A percentile compares a stretch with the other conserved stretches of the same genome.
Evolutionary conservation across 2,329 filamentous ascomycete genomes (phyloP).

Genomic region (Tolypocladium pustulatum): DNA sequence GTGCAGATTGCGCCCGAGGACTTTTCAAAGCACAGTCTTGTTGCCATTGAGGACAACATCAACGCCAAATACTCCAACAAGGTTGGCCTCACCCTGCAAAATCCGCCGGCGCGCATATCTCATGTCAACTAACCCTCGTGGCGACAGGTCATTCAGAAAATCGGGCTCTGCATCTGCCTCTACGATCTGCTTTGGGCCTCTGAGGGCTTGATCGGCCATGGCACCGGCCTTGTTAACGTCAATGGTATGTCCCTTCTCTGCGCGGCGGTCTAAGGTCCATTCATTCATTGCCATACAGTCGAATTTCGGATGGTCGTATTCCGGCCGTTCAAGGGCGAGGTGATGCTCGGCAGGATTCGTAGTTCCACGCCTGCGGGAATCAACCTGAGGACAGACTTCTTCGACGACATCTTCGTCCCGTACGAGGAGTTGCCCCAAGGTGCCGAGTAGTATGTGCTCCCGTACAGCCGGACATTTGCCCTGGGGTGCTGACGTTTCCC

Average conservation of each 20-base stretch:
- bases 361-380: slow-evolving; percentile 63
- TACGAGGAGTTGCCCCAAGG: slow-evolving; percentile 63
- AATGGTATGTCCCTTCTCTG: slow-evolving; percentile 51
- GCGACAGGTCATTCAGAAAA: slow-evolving; percentile 70
- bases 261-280: not conserved
- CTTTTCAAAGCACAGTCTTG: slow-evolving; percentile 70
- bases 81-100: slow-evolving; percentile 26
- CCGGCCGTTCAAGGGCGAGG: slow-evolving; percentile 89
- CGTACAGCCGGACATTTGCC: not conserved
- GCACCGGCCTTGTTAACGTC: slow-evolving; percentile 84
- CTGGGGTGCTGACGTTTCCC: not conserved
- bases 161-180: slow-evolving; percentile 86
- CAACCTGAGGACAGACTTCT: slow-evolving; percentile 78
- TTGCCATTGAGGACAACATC: slow-evolving; percentile 92
- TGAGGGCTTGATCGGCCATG: slow-evolving; percentile 88
- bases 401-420: slow-evolving; percentile 80
- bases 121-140: not conserved
- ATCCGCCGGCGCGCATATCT: not conserved
- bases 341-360: slow-evolving; percentile 76
- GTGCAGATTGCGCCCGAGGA: slow-evolving; percentile 87
- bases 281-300: slow-evolving; percentile 37
- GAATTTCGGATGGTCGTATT: slow-evolving; percentile 93
- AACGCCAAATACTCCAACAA: slow-evolving; percentile 96
- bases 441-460: slow-evolving; percentile 56
- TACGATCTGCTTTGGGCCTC: slow-evolving; percentile 85